phyloP scores from a whole-genome alignment of 345 rosid genomes.

The Brassica juncea region DNA sequence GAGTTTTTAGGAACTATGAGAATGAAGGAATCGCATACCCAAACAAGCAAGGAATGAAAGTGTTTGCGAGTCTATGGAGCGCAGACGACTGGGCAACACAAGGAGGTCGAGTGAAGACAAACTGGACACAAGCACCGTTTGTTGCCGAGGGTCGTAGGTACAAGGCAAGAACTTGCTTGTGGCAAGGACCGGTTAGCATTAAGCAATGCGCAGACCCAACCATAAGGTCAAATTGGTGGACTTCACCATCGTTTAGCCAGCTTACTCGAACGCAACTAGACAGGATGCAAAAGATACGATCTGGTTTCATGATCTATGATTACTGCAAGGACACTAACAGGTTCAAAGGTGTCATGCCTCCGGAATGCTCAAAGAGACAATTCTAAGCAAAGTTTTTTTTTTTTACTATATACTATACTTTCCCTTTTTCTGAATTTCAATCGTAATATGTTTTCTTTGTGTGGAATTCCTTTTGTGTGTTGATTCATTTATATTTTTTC shows the following conservation, averaged over 20 bases:
- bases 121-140: constrained; percentile 64
- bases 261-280: constrained; percentile 46
- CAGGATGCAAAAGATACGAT: constrained; percentile 57
- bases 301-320: constrained; percentile 64
- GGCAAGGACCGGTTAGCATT: constrained; percentile 58
- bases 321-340: constrained; percentile 64
- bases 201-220: constrained; percentile 48
- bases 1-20: constrained; percentile 61
- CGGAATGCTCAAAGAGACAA: constrained; percentile 63
- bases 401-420: neutral
- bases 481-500: neutral
- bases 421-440: neutral
- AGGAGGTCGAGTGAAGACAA: constrained; percentile 68
- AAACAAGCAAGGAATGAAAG: constrained; percentile 73
- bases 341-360: constrained; percentile 60
- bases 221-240: constrained; percentile 61
- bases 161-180: constrained; percentile 62
- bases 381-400: constrained; percentile 38
- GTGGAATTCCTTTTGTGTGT: neutral
- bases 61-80: constrained; percentile 67
- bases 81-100: constrained; percentile 79
- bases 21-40: constrained; percentile 61
- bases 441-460: neutral
- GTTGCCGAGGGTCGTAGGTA: constrained; percentile 50
- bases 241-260: constrained; percentile 50